A percentile compares a stretch with the other conserved stretches of the same genome.
phyloP scores from a whole-genome alignment of 2,329 filamentous ascomycete genomes.

The Aspergillus ustus region DNA sequence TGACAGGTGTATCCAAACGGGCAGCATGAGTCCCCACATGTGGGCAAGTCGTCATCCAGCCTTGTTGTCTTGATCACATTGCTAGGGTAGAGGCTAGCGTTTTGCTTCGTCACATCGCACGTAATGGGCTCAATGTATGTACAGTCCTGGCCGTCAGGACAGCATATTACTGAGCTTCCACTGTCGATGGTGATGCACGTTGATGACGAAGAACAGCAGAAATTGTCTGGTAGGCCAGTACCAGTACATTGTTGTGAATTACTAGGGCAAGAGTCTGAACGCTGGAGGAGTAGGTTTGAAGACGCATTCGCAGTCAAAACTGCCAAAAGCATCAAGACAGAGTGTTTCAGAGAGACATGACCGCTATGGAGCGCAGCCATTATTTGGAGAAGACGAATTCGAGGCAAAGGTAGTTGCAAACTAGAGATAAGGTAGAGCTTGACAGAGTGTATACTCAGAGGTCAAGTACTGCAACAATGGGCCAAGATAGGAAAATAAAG shows the following conservation, averaged over 20 bases:
- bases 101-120: slow-evolving; percentile 49
- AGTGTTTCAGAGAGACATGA: slow-evolving; percentile 11
- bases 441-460: background rate
- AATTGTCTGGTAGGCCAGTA: slow-evolving; percentile 44
- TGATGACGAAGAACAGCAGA: slow-evolving; percentile 48
- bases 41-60: slow-evolving; percentile 44
- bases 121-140: slow-evolving; percentile 47
- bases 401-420: background rate
- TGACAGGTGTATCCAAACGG: slow-evolving; percentile 54
- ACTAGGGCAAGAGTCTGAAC: slow-evolving; percentile 36
- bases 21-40: slow-evolving; percentile 50
- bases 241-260: slow-evolving; percentile 43
- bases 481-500: background rate
- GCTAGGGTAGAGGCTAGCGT: slow-evolving; percentile 43
- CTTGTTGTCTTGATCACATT: slow-evolving; percentile 49
- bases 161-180: slow-evolving; percentile 51
- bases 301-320: slow-evolving; percentile 28
- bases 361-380: slow-evolving; percentile 25
- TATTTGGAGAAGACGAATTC: background rate
- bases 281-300: slow-evolving; percentile 30
- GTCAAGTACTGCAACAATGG: slow-evolving; percentile 7
- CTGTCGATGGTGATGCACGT: slow-evolving; percentile 50
- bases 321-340: slow-evolving; percentile 30
- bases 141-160: slow-evolving; percentile 48
- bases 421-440: background rate